A percentile compares a stretch with the other conserved stretches of the same genome.
These are phyloP conservation scores for Fusarium praegraminearum DNA, from an alignment of 2,329 filamentous ascomycete species.

Conservation along the genomic window DNA sequence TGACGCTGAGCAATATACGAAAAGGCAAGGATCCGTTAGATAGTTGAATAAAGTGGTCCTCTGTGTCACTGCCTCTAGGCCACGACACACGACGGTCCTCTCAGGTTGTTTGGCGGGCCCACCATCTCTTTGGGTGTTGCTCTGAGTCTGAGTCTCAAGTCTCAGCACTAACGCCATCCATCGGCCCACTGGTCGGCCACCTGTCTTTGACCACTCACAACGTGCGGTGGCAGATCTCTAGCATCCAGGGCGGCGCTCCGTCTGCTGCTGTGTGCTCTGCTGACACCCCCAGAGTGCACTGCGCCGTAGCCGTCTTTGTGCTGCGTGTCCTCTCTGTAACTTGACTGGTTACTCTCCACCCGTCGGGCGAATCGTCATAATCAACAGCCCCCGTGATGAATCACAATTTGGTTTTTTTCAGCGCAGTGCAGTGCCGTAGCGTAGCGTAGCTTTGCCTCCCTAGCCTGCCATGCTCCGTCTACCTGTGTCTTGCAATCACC, in stretches of 20 bases:
- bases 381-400: constrained; percentile 45
- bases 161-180: constrained; percentile 51
- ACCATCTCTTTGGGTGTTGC: constrained; percentile 37
- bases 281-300: constrained; percentile 44
- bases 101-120: constrained; percentile 29
- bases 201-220: constrained; percentile 40
- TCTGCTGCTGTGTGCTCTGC: constrained; percentile 41
- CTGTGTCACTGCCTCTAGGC: constrained; percentile 48
- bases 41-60: constrained; percentile 59
- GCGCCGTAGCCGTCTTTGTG: constrained; percentile 40
- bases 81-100: constrained; percentile 31
- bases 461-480: constrained; percentile 14
- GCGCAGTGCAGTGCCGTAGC: constrained; percentile 5
- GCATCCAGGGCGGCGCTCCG: constrained; percentile 33
- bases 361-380: constrained; percentile 46
- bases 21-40: constrained; percentile 57
- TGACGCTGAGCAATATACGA: constrained; percentile 65
- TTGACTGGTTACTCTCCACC: constrained; percentile 39
- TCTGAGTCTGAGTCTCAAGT: constrained; percentile 21
- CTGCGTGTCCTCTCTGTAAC: constrained; percentile 39
- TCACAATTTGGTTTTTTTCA: constrained; percentile 32
- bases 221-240: constrained; percentile 35
- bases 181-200: constrained; percentile 45
- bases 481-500: constrained; percentile 9
- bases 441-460: constrained; percentile 42